Conservation (phyloP, 345 rosid genomes). For the Orychophragmus violaceus region DNA sequence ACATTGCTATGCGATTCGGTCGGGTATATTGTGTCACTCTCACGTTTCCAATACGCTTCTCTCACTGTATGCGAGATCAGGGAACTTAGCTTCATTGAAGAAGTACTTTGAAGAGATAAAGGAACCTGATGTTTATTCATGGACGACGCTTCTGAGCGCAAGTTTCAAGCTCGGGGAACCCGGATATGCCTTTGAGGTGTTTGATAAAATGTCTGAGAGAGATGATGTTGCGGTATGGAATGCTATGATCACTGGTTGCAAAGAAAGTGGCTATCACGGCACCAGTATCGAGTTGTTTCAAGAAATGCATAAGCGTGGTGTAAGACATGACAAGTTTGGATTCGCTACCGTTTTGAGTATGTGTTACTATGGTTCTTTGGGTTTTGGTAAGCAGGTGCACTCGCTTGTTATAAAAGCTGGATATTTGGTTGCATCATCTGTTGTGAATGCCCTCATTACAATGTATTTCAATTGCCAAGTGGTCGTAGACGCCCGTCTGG, state of each 20-base stretch:
- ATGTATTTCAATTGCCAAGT: conserved; percentile 55
- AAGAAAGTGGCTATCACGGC: conserved; percentile 43
- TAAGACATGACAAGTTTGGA: conserved; percentile 57
- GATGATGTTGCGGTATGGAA: conserved; percentile 57
- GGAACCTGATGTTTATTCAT: conserved; percentile 59
- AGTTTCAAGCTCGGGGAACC: conserved; percentile 42
- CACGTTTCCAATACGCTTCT: conserved; percentile 67
- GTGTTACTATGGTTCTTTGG: conserved; percentile 37
- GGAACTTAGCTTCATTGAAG: conserved; percentile 34
- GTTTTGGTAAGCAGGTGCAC: conserved; percentile 62
- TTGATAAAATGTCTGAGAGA: conserved; percentile 45
- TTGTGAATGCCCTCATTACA: conserved; percentile 57
- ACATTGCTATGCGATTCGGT: conserved; percentile 49
- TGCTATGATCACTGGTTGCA: conserved; percentile 68
- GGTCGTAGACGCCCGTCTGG: conserved; percentile 38
- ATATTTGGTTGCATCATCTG: conserved; percentile 39
- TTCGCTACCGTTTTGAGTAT: conserved; percentile 57
- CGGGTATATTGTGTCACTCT: conserved; percentile 39
- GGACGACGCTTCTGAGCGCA: conserved; percentile 56
- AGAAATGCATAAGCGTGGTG: conserved; percentile 52
- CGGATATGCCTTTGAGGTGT: conserved; percentile 46
- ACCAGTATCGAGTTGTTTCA: conserved; percentile 44
- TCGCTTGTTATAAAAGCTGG: conserved; percentile 54
- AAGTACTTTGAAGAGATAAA: conserved; percentile 45
- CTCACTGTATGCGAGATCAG: conserved; percentile 42